A percentile compares a stretch with the other conserved stretches of the same genome.
These are phyloP conservation scores for Fremontodendron californicum DNA, from an alignment of 345 rosid species.

Conservation along the genomic window DNA sequence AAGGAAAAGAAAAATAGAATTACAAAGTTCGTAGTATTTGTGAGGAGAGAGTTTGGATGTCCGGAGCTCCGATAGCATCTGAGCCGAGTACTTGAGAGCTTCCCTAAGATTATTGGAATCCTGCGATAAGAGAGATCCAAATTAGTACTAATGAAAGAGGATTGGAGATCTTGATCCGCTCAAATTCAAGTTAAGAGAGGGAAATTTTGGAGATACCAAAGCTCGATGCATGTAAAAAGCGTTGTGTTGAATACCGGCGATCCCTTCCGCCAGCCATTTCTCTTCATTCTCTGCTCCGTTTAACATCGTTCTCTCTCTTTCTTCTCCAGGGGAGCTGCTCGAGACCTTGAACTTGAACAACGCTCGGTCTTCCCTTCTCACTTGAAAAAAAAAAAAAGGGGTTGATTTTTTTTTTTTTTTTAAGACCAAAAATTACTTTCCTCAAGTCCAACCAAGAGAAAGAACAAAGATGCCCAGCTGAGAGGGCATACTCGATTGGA, in stretches of 20 bases:
- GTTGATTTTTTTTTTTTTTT: background rate
- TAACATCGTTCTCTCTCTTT: conserved; percentile 31
- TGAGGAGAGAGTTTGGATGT: conserved; percentile 93
- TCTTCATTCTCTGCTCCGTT: conserved; percentile 78
- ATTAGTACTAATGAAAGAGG: conserved; percentile 6
- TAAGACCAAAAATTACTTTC: background rate
- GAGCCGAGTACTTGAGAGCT: conserved; percentile 81
- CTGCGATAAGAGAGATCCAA: conserved; percentile 31
- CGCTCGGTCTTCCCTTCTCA: background rate
- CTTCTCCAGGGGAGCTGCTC: conserved; percentile 11
- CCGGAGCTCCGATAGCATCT: conserved; percentile 88
- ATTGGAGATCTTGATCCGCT: background rate
- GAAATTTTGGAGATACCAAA: conserved; percentile 37
- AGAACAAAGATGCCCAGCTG: background rate
- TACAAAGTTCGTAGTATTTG: conserved; percentile 85
- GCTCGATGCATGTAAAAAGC: conserved; percentile 92
- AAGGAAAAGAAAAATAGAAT: conserved; percentile 1
- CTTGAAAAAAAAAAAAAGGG: background rate
- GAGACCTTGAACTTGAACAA: background rate
- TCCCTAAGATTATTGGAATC: conserved; percentile 84
- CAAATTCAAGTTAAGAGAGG: background rate
- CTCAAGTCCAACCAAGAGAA: no score
- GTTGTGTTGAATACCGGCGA: conserved; percentile 86
- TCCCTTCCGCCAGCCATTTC: conserved; percentile 95
- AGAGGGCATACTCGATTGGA: background rate